Percentiles rank a stretch among this genome's conserved stretches.
Evolutionary conservation across 768 basidiomycete genomes (phyloP).

Genomic region (Leccinum fibrillosum): DNA sequence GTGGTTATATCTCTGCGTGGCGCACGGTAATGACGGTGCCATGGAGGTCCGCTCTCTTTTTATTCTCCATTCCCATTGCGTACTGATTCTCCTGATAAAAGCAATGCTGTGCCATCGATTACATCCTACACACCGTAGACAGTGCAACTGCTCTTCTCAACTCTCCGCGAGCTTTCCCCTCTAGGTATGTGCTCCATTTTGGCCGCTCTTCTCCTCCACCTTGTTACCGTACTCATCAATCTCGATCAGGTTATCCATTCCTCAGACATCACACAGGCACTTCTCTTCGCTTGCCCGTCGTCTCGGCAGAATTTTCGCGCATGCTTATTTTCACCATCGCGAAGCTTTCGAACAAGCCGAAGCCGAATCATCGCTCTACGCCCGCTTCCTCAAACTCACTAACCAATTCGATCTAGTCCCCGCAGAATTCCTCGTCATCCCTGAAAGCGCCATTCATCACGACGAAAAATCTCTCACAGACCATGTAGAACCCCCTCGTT

Average conservation of each 20-base stretch:
- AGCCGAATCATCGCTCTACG: constrained; percentile 86
- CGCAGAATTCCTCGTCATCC: constrained; percentile 79
- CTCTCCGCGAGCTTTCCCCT: constrained; percentile 89
- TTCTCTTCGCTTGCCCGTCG: constrained; percentile 88
- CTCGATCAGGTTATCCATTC: constrained; percentile 68
- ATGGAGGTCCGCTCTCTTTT: constrained; percentile 62
- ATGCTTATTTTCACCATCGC: constrained; percentile 94
- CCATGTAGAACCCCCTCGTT: constrained; percentile 38
- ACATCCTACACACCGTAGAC: constrained; percentile 90
- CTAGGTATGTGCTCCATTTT: constrained; percentile 52
- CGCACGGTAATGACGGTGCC: constrained; percentile 83
- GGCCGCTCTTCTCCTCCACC: constrained; percentile 14
- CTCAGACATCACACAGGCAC: constrained; percentile 76
- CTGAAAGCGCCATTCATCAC: constrained; percentile 38
- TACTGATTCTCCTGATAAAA: constrained; percentile 29
- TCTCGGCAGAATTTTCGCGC: constrained; percentile 92
- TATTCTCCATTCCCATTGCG: not conserved
- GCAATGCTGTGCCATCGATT: constrained; percentile 98
- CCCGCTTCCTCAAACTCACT: constrained; percentile 83
- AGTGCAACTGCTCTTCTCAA: constrained; percentile 90
- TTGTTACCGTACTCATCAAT: constrained; percentile 18
- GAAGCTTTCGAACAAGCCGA: constrained; percentile 89
- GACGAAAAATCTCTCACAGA: constrained; percentile 26
- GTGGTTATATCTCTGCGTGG: constrained; percentile 95
- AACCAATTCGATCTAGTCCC: constrained; percentile 80